Conservation (phyloP, 2,329 filamentous ascomycete genomes). For the Cercospora citrullina region DNA sequence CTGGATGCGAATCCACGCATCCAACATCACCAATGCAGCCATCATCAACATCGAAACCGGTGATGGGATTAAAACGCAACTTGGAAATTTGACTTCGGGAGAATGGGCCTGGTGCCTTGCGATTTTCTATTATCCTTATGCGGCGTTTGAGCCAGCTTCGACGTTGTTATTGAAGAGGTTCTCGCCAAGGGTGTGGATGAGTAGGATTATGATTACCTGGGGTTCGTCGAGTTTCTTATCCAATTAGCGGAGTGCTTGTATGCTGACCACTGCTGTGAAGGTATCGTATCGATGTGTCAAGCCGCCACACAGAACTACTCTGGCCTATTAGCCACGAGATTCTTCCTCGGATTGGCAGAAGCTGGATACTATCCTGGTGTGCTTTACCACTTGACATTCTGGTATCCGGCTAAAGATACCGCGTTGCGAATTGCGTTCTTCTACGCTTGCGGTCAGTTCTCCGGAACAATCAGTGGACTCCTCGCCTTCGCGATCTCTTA, state of each 20-base stretch:
- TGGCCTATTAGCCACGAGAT: constrained; percentile 27
- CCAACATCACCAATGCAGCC: constrained; percentile 40
- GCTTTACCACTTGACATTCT: constrained; percentile 33
- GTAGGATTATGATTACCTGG: constrained; percentile 34
- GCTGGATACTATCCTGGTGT: constrained; percentile 35
- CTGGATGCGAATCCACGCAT: constrained; percentile 38
- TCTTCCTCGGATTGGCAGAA: constrained; percentile 34
- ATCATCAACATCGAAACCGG: constrained; percentile 41
- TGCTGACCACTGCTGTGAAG: background rate
- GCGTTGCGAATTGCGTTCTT: constrained; percentile 41
- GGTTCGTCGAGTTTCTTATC: constrained; percentile 3
- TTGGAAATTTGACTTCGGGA: constrained; percentile 35
- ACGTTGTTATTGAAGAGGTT: constrained; percentile 34
- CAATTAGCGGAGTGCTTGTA: too few species aligned
- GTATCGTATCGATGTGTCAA: constrained; percentile 32
- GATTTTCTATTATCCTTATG: constrained; percentile 42
- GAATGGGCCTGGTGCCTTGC: constrained; percentile 40
- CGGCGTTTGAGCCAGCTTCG: constrained; percentile 38
- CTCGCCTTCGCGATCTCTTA: constrained; percentile 44
- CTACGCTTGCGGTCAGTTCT: constrained; percentile 40
- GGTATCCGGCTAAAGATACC: constrained; percentile 39
- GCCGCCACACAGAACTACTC: constrained; percentile 30
- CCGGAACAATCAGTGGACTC: constrained; percentile 45
- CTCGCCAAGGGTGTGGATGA: constrained; percentile 35
- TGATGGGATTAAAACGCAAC: constrained; percentile 37